Evolutionary conservation across 1,139 yeast genomes (phyloP).

Genomic region (Eremothecium coryli): DNA sequence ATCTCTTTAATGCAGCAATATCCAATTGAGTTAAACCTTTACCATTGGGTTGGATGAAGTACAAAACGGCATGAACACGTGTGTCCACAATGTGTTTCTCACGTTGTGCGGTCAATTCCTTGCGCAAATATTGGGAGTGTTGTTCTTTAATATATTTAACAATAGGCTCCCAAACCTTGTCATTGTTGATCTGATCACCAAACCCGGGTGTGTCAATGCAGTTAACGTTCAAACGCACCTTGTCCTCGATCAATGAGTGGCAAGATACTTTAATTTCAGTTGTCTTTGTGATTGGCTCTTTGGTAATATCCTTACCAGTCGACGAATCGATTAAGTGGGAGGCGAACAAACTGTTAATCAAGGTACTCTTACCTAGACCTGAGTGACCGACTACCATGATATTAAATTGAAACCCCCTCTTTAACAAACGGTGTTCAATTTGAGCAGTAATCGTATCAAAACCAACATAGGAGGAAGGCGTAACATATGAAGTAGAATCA

Average conservation of each 20-base stretch:
- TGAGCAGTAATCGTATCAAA: constrained; percentile 94
- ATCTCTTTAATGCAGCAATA: constrained; percentile 70
- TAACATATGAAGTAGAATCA: constrained; percentile 4
- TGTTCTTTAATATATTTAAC: constrained; percentile 94
- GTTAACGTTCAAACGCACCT: constrained; percentile 75
- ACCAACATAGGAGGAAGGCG: constrained; percentile 66
- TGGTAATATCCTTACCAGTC: constrained; percentile 42
- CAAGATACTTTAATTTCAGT: constrained; percentile 74
- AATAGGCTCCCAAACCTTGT: constrained; percentile 95
- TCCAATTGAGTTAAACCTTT: constrained; percentile 75
- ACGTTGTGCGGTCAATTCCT: constrained; percentile 93
- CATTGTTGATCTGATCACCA: constrained; percentile 94
- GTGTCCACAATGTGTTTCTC: constrained; percentile 77
- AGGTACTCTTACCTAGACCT: constrained; percentile 89
- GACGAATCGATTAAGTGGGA: constrained; percentile 64
- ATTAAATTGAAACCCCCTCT: constrained; percentile 90
- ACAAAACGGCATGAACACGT: constrained; percentile 90
- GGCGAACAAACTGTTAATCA: constrained; percentile 82
- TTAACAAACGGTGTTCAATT: constrained; percentile 83
- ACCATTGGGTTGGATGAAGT: constrained; percentile 84
- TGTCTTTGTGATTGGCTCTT: constrained; percentile 75
- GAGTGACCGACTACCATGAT: constrained; percentile 91
- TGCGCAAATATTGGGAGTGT: constrained; percentile 84
- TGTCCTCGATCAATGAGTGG: constrained; percentile 70
- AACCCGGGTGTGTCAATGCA: constrained; percentile 96